Conservation (phyloP, 257 asterid species). For the Solanum arcanum region DNA sequence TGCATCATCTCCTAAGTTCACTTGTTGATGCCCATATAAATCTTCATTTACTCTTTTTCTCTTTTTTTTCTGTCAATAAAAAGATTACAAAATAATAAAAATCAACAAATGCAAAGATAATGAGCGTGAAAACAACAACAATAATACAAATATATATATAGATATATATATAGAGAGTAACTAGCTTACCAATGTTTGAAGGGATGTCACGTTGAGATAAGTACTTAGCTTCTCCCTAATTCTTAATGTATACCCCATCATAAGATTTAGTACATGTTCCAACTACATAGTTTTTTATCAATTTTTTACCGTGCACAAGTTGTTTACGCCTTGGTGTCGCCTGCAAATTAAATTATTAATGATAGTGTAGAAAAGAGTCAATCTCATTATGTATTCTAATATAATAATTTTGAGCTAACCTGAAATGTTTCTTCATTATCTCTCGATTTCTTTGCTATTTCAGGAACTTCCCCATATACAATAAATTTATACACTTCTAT, state of each 20-base stretch:
- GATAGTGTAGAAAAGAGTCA: not conserved
- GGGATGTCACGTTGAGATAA: no score
- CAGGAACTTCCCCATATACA: not conserved
- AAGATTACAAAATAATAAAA: no score
- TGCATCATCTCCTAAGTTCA: not conserved
- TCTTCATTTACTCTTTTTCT: not conserved
- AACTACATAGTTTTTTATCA: not conserved
- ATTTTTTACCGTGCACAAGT: not conserved
- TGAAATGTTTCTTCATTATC: not conserved
- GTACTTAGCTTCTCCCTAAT: not conserved
- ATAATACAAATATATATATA: no score
- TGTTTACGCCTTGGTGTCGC: not conserved
- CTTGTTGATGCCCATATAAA: not conserved
- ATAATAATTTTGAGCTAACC: not conserved
- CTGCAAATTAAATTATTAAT: not conserved
- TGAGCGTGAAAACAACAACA: no score
- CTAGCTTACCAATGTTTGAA: no score
- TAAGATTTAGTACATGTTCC: not conserved
- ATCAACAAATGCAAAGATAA: no score
- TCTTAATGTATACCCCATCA: not conserved
- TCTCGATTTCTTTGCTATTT: not conserved
- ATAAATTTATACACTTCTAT: not conserved
- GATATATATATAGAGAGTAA: no score
- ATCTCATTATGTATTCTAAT: no score
- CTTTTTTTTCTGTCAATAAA: not conserved